These are phyloP conservation scores for Fraxinus floribunda DNA, from an alignment of 305 asterid genomes.

Conservation along the genomic window DNA sequence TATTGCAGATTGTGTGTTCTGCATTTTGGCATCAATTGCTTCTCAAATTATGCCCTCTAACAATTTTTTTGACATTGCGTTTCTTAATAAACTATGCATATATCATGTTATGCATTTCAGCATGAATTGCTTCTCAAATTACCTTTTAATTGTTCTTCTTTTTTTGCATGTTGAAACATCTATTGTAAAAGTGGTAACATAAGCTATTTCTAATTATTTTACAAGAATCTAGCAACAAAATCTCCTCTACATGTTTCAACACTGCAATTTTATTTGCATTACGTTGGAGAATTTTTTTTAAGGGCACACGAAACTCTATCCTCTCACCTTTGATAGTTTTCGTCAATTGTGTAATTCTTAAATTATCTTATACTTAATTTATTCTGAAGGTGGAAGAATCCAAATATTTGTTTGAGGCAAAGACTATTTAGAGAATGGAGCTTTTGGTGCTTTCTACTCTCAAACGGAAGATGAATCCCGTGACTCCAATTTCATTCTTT, in stretches of 20 bases:
- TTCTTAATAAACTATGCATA: not conserved
- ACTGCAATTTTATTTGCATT: too few relatives aligned
- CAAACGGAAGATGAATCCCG: constrained; percentile 78
- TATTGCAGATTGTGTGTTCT: not conserved
- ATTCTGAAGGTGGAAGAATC: constrained; percentile 59
- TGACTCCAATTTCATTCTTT: constrained; percentile 50
- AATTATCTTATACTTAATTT: too few relatives aligned
- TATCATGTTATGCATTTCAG: not conserved
- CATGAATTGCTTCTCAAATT: not conserved
- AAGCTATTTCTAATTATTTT: too few relatives aligned
- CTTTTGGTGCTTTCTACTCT: constrained; percentile 71
- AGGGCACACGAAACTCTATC: too few relatives aligned
- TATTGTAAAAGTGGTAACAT: too few relatives aligned
- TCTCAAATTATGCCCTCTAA: not conserved
- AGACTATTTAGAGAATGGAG: constrained; percentile 91
- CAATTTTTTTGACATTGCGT: not conserved
- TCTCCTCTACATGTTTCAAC: too few relatives aligned
- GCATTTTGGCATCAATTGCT: not conserved
- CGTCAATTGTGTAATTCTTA: too few relatives aligned
- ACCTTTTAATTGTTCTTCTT: not conserved
- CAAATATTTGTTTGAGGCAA: constrained; percentile 73
- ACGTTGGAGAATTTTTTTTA: too few relatives aligned
- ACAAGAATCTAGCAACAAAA: too few relatives aligned
- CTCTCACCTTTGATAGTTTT: too few relatives aligned
- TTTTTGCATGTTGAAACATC: not conserved